Evolutionary conservation across 2,329 filamentous ascomycete genomes (phyloP).

Genomic region (Colletotrichum salicis): DNA sequence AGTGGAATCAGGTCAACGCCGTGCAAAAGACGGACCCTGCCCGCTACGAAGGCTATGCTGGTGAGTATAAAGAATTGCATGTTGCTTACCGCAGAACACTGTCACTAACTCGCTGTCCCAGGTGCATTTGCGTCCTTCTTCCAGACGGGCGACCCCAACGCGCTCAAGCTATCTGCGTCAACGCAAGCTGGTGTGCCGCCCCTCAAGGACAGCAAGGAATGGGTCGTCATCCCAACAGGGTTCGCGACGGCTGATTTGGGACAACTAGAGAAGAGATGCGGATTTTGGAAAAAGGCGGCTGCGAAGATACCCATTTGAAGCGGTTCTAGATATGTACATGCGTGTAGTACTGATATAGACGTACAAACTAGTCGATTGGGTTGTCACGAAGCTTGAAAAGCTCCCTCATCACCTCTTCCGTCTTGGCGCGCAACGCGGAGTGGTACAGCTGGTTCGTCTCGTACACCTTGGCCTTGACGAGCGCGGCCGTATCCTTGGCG

Average conservation of each 20-base stretch:
- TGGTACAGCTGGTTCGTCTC: slow-evolving; percentile 91
- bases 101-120: slow-evolving; percentile 35
- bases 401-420: slow-evolving; percentile 80
- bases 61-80: slow-evolving; percentile 31
- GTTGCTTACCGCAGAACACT: not conserved
- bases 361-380: slow-evolving; percentile 59
- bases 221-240: slow-evolving; percentile 58
- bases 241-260: slow-evolving; percentile 52
- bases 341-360: not conserved
- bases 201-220: slow-evolving; percentile 56
- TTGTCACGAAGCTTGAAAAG: slow-evolving; percentile 82
- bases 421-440: slow-evolving; percentile 78
- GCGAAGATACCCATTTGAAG: slow-evolving; percentile 56
- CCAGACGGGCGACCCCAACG: slow-evolving; percentile 67
- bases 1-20: slow-evolving; percentile 67
- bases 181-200: slow-evolving; percentile 57
- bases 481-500: slow-evolving; percentile 76
- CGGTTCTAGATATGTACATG: slow-evolving; percentile 17
- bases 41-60: slow-evolving; percentile 63
- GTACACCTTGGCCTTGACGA: slow-evolving; percentile 82
- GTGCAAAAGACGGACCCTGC: slow-evolving; percentile 62
- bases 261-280: slow-evolving; percentile 58
- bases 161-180: slow-evolving; percentile 61
- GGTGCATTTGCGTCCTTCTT: slow-evolving; percentile 71
- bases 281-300: slow-evolving; percentile 62